A percentile compares a stretch with the other conserved stretches of the same genome.
Conservation (phyloP, 768 basidiomycete species). For the Tylopilus balloui region DNA sequence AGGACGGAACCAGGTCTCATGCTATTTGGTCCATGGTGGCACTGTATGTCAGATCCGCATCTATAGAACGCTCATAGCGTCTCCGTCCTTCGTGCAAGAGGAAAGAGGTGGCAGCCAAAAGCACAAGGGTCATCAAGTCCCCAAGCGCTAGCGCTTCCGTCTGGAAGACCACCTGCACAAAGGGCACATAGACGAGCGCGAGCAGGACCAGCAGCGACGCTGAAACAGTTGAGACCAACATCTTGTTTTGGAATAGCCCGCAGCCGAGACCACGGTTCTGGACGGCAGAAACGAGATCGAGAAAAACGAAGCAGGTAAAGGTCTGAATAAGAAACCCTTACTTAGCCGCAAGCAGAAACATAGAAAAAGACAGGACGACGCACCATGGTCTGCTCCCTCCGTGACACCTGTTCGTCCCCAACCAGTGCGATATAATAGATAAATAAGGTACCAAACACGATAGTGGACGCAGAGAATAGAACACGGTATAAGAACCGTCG, state of each 20-base stretch:
- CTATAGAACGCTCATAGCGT: slow-evolving; percentile 64
- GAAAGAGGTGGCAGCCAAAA: slow-evolving; percentile 62
- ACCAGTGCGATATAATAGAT: slow-evolving; percentile 74
- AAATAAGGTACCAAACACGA: slow-evolving; percentile 84
- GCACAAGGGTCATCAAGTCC: slow-evolving; percentile 70
- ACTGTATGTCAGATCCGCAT: slow-evolving; percentile 49
- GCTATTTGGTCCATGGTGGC: slow-evolving; percentile 58
- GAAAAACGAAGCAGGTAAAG: slow-evolving; percentile 94
- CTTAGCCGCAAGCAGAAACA: not conserved
- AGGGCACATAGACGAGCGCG: slow-evolving; percentile 81
- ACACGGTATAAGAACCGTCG: slow-evolving; percentile 70
- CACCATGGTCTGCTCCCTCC: slow-evolving; percentile 95
- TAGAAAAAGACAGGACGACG: slow-evolving; percentile 24
- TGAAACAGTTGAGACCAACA: slow-evolving; percentile 85
- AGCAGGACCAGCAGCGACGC: slow-evolving; percentile 84
- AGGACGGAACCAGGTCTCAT: slow-evolving; percentile 24
- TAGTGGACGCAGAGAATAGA: slow-evolving; percentile 89
- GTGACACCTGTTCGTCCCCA: slow-evolving; percentile 77
- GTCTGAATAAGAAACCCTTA: slow-evolving; percentile 43
- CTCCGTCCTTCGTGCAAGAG: slow-evolving; percentile 74
- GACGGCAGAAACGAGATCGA: slow-evolving; percentile 91
- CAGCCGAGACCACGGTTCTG: slow-evolving; percentile 93
- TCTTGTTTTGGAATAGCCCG: slow-evolving; percentile 76
- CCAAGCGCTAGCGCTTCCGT: slow-evolving; percentile 69
- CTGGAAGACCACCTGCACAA: slow-evolving; percentile 92